Evolutionary conservation across 164 flowering plant species (phyloP).

Genomic region (Vitis riparia): DNA sequence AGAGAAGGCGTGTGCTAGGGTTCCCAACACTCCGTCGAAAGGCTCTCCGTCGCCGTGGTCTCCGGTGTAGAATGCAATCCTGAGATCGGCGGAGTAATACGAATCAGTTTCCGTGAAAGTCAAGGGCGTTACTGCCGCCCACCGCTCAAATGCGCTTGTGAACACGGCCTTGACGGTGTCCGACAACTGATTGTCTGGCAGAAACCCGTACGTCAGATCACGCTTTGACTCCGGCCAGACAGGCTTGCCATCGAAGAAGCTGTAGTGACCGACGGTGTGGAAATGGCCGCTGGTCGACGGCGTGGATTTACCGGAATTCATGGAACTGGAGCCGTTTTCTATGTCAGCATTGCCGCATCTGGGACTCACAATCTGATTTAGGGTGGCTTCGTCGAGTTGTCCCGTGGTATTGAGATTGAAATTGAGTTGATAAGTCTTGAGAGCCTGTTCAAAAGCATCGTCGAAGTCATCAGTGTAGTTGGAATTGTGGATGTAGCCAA

Average conservation of each 20-base stretch:
- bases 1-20: constrained; percentile 82
- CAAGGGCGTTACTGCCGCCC: constrained; percentile 57
- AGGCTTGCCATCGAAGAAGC: constrained; percentile 59
- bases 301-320: constrained; percentile 31
- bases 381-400: constrained; percentile 35
- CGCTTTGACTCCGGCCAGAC: constrained; percentile 45
- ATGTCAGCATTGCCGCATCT: constrained; percentile 48
- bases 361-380: constrained; percentile 26
- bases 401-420: constrained; percentile 56
- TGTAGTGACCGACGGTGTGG: constrained; percentile 50
- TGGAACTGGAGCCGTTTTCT: constrained; percentile 36
- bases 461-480: constrained; percentile 65
- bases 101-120: constrained; percentile 39
- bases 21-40: constrained; percentile 72
- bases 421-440: constrained; percentile 57
- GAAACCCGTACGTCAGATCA: constrained; percentile 57
- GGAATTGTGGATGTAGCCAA: constrained; percentile 55
- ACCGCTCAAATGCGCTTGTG: constrained; percentile 48
- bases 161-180: constrained; percentile 38
- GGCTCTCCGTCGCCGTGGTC: constrained; percentile 82
- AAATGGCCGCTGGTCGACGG: constrained; percentile 3
- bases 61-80: constrained; percentile 56
- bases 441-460: constrained; percentile 46
- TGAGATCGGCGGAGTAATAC: constrained; percentile 42
- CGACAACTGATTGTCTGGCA: constrained; percentile 33